Conservation (phyloP, 129 eudicot genomes). For the Helianthus annuus region HanXRQr2.0-SUNRISE NC_035448.2:137284277-137284776, state of each 20-base stretch:
- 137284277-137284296: conserved; percentile 43
- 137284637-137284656: conserved; percentile 39
- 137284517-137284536: conserved; percentile 43
- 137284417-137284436: conserved; percentile 51
- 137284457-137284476: conserved; percentile 70
- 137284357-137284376: conserved; percentile 59
- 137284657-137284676: conserved; percentile 59
- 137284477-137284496: conserved; percentile 66
- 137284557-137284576: not conserved
- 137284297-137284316: conserved; percentile 41
- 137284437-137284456: conserved; percentile 41
- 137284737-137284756: conserved; percentile 46
- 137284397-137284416: conserved; percentile 75
- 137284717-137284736: conserved; percentile 47
- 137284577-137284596: conserved; percentile 20
- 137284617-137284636: conserved; percentile 16
- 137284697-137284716: conserved; percentile 47
- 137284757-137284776: conserved; percentile 23
- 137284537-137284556: conserved; percentile 42
- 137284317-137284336: conserved; percentile 51
- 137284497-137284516: conserved; percentile 59
- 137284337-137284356: conserved; percentile 38
- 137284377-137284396: conserved; percentile 61
- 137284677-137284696: conserved; percentile 61
- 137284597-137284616: conserved; percentile 31